Evolutionary conservation across 495 filamentous ascomycete species (phyloP), one percentile per base, ranked within the genome.

Genomic region (Hypoxylon fragiforme): DNA sequence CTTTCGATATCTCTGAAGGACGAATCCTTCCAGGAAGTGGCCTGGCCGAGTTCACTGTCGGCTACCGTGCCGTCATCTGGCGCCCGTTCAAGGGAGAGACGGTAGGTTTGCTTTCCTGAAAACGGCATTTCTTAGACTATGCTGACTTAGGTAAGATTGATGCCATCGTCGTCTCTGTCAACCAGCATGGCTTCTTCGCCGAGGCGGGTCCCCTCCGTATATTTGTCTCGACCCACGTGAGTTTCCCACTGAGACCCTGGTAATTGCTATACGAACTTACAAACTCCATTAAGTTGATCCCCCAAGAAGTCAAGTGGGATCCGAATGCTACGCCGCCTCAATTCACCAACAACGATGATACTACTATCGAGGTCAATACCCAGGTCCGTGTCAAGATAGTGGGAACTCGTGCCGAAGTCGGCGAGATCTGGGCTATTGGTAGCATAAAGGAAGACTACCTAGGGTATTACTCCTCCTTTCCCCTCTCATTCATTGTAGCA

Each of bases 61-160:
- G 86, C 58, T 99, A 96, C 66, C 88, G 91, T 42, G 94, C 94
- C 28, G 90, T 99, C 34, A 92, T 99, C 38, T 99, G 92, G 91
- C 81, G 90, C 63, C 94, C 94, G 7, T 99, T 97, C 79, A 89
- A 90, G 65, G 91, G 91, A 52, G 94, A 99, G 77, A 92, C 91
- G 54, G 94, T 96, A 81, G 67, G 87, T 76, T 48, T 12, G 42
- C 32, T 39, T 39, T 24, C 22, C 32, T n/a, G 7, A 53, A 12
- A 32, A 45, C 18, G 36, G 16, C 16, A 28, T 49, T 42, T 35
- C 32, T 36, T 24, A 26, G 32, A 21, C 50, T 37, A 34, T 47
- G 50, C 59, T 58, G 50, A 58, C 57, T 54, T 37, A 42, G 37
- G 37, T 44, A 68, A 96, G 91, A 85, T 96, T 38, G 94, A 98